phyloP scores from a whole-genome alignment of 139 green algal species.

The Chlamydomonas incerta region DNA sequence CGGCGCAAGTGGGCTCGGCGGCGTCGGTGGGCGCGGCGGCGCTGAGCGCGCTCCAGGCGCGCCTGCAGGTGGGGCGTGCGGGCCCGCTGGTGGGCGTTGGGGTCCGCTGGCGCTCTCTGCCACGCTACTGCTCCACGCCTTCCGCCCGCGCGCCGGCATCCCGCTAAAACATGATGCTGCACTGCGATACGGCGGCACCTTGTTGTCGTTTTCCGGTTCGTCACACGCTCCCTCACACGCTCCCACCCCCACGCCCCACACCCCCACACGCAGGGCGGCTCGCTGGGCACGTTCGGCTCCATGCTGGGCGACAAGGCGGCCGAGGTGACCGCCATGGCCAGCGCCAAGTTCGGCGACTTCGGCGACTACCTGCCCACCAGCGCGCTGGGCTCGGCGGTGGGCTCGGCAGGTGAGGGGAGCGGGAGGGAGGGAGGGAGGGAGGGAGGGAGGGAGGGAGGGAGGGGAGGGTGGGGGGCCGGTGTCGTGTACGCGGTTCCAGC shows the following conservation, averaged over 20 bases:
- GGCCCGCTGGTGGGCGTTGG: no score
- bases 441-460: no score
- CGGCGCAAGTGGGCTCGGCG: constrained; percentile 21
- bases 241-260: neutral
- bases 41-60: constrained; percentile 54
- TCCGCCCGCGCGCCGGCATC: no score
- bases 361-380: constrained; percentile 54
- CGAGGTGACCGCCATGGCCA: constrained; percentile 65
- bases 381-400: neutral
- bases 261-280: constrained; percentile 24
- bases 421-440: neutral
- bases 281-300: constrained; percentile 50
- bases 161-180: no score
- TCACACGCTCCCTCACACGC: no score
- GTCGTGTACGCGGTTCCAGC: neutral
- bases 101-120: no score
- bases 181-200: no score
- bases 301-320: constrained; percentile 68
- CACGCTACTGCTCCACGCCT: no score
- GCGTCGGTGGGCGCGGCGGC: constrained; percentile 40
- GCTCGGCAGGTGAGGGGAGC: constrained; percentile 10
- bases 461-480: neutral
- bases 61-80: constrained; percentile 22
- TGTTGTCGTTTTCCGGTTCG: no score
- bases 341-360: constrained; percentile 54